Evolutionary conservation across 1,284 basidiomycete species (phyloP), one percentile per base, ranked within the genome.

Genomic region (Trichosporon sp.): DNA sequence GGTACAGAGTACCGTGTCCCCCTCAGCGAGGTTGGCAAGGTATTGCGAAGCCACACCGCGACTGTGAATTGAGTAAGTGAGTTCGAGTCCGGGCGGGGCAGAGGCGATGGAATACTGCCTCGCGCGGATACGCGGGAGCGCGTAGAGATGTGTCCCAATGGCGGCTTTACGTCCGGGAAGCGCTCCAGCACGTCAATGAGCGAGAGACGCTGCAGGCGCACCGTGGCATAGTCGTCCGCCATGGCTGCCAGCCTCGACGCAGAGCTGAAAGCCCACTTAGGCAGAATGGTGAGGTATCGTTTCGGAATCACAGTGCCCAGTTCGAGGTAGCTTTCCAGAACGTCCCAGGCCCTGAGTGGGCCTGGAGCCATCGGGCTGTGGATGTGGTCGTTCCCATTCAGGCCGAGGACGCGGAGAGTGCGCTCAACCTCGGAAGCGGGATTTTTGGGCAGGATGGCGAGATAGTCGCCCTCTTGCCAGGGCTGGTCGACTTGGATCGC

Each of bases 91-190:
- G 16, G 88, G 80, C 1, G 87, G 87, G 0, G 87, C 87, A 3
- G 86, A 87, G 1, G 87, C 87, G 74, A 88, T 88, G 0, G 86
- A 87, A 77, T 88, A 88, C 77, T 87, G 86, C 4, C 85, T 73
- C n/a, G 88, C 76, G 31, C 84, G 73, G 73, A 88, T 82, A 64
- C 84, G 80, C 1, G 82, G 74, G 73, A 86, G 79, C 31, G 78
- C 74, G 38, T 87, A 86, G 40, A 88, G 80, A 88, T 81, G 71
- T 87, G 78, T 75, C 86, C 86, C 69, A 87, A 73, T 14, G 86
- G 81, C 71, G 81, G 81, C 3, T 78, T 78, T 8, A 84, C 77
- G 19, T 77, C 75, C 11, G 73, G 68, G 11, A 78, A 71, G 21
- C 85, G 78, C 8, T 76, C 65, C n/a, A 66, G 46, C 51, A 54